These are phyloP conservation scores for Passiflora organensis DNA, from an alignment of 345 rosid genomes.

Conservation along the genomic window DNA sequence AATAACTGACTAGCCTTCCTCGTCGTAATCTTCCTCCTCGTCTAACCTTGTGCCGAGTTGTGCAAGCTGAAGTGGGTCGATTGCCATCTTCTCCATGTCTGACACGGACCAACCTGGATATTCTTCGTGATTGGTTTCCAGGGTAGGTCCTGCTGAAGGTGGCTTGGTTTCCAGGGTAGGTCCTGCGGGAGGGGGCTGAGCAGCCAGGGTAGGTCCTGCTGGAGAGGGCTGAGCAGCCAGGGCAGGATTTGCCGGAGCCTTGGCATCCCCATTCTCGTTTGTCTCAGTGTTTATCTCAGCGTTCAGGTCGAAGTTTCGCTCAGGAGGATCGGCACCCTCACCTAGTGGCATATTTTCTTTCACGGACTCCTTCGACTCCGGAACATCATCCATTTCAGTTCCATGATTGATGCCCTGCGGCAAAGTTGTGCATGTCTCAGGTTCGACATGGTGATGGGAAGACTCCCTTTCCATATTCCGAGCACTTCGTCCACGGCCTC, in stretches of 20 bases:
- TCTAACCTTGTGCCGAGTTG: conserved; percentile 62
- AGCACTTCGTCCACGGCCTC: conserved; percentile 85
- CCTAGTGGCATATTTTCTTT: conserved; percentile 34
- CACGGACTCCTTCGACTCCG: conserved; percentile 38
- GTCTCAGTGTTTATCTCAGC: no score
- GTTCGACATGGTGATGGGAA: conserved; percentile 57
- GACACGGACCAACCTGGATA: conserved; percentile 89
- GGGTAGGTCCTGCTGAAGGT: conserved; percentile 30
- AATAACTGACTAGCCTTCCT: conserved; percentile 53
- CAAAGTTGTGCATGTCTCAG: conserved; percentile 33
- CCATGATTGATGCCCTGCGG: conserved; percentile 29
- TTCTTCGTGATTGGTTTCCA: conserved; percentile 56
- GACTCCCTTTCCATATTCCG: conserved; percentile 58
- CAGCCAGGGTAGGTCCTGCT: conserved; percentile 2
- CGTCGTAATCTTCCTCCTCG: conserved; percentile 97
- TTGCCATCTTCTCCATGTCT: conserved; percentile 76
- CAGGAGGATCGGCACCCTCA: conserved; percentile 41
- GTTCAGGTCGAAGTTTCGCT: conserved; percentile 73
- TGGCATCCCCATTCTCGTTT: conserved; percentile 43
- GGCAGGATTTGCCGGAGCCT: conserved; percentile 10
- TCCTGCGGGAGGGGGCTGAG: no score
- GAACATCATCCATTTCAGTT: conserved; percentile 33
- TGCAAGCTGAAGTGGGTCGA: conserved; percentile 78
- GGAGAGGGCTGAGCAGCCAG: not conserved
- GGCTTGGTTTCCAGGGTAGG: no score